Evolutionary conservation across 805 yeast species (phyloP).

Genomic region (Kuraishia floccosa): DNA sequence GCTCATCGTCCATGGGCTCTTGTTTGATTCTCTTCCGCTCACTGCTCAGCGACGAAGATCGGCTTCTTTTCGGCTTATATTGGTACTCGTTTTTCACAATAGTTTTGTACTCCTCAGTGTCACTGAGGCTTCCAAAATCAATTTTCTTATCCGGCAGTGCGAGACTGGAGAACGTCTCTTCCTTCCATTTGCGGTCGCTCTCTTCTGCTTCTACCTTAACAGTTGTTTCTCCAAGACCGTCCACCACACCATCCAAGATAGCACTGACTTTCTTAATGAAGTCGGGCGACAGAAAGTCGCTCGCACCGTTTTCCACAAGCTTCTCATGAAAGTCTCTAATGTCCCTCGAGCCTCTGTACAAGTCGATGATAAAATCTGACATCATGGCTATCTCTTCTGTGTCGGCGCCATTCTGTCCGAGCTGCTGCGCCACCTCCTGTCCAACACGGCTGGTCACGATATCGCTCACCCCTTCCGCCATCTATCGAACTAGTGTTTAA

Average conservation of each 20-base stretch:
- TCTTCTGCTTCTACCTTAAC: not conserved
- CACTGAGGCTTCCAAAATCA: no score
- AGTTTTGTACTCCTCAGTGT: no score
- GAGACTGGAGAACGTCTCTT: not conserved
- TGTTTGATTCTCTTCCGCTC: not conserved
- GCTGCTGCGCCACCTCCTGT: no score
- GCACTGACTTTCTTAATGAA: conserved; percentile 1
- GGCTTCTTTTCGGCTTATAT: no score
- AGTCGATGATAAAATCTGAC: conserved; percentile 5
- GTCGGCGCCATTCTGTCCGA: conserved; percentile 1
- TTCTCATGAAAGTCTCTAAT: conserved; percentile 5
- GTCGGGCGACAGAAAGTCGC: conserved; percentile 3
- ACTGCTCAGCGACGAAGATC: no score
- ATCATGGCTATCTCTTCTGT: conserved; percentile 4
- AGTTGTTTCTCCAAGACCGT: no score
- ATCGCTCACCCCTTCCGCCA: no score
- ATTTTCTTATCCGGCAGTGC: no score
- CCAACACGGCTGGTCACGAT: no score
- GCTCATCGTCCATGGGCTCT: conserved; percentile 13
- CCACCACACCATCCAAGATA: not conserved
- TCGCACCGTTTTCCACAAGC: conserved; percentile 6
- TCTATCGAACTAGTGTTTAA: no score
- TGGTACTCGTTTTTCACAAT: no score
- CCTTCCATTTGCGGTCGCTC: no score
- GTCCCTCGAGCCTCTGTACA: conserved; percentile 3